These are phyloP conservation scores for Didymella arachidicola DNA, from an alignment of 2,329 filamentous ascomycete genomes.

Conservation along the genomic window DNA sequence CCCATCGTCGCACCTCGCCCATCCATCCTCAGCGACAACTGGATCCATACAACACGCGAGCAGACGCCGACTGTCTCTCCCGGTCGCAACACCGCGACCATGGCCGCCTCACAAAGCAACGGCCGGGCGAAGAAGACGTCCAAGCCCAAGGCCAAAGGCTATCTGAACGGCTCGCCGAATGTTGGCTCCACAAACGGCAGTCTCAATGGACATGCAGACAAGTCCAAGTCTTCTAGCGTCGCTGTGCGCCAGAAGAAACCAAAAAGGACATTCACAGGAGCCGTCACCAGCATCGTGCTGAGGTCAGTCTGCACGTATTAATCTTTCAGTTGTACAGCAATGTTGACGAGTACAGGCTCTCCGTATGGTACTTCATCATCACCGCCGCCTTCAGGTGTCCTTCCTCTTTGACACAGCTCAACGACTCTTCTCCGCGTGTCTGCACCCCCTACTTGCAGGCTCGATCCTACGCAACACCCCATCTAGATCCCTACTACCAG, in stretches of 20 bases:
- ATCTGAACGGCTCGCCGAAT: slow-evolving; percentile 32
- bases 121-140: slow-evolving; percentile 49
- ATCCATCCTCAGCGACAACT: slow-evolving; percentile 6
- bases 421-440: slow-evolving; percentile 74
- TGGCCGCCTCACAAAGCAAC: slow-evolving; percentile 48
- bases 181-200: slow-evolving; percentile 32
- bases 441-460: slow-evolving; percentile 81
- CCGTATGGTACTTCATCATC: slow-evolving; percentile 85
- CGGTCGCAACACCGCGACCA: slow-evolving; percentile 32
- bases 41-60: slow-evolving; percentile 26
- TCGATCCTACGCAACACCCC: slow-evolving; percentile 73
- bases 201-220: slow-evolving; percentile 39
- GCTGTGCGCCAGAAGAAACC: slow-evolving; percentile 29
- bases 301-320: slow-evolving; percentile 31
- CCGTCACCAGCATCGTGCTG: slow-evolving; percentile 44
- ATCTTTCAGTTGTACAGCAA: background rate
- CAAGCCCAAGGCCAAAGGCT: slow-evolving; percentile 38
- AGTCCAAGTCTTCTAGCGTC: slow-evolving; percentile 32
- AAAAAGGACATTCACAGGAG: slow-evolving; percentile 34
- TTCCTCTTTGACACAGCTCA: slow-evolving; percentile 69
- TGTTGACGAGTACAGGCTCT: slow-evolving; percentile 58
- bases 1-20: slow-evolving; percentile 9
- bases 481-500: slow-evolving; percentile 85
- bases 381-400: slow-evolving; percentile 87
- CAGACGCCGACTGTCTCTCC: slow-evolving; percentile 16